Conservation (phyloP, 208 protist species). For the Leishmania martiniquensis region DNA sequence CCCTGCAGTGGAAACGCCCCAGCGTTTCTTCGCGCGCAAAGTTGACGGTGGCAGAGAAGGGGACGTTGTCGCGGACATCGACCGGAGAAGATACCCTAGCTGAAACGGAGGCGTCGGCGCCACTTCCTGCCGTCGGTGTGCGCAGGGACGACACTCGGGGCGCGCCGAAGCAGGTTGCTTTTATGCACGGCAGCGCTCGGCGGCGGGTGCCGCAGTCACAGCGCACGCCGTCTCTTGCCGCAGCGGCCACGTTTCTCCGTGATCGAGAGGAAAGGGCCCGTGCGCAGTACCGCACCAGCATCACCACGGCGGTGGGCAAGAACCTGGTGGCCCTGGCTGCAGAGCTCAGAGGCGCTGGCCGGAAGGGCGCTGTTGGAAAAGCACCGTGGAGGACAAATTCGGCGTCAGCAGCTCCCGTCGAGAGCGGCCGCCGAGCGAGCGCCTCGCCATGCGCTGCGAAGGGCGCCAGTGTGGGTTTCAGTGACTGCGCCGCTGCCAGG, state of each 20-base stretch:
- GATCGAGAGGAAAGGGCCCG: not conserved
- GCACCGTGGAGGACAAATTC: not conserved
- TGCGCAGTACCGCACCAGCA: constrained; percentile 1
- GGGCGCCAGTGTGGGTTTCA: not conserved
- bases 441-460: not conserved
- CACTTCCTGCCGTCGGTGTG: not conserved
- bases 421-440: not conserved
- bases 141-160: not conserved
- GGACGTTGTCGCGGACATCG: not conserved
- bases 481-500: not conserved
- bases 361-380: too few relatives aligned
- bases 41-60: too few relatives aligned
- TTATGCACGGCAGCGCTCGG: not conserved
- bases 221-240: not conserved
- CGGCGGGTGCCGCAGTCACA: not conserved
- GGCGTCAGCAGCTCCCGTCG: not conserved
- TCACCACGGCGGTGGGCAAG: not conserved
- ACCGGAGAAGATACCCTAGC: not conserved
- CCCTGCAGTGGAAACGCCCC: too few relatives aligned
- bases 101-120: not conserved
- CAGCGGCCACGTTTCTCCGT: not conserved
- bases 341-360: not conserved
- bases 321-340: not conserved
- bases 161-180: not conserved
- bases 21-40: too few relatives aligned